Percentiles rank a stretch among this genome's conserved stretches.
Evolutionary conservation across 768 basidiomycete species (phyloP).

Genomic region (Auriculariales sp.): DNA sequence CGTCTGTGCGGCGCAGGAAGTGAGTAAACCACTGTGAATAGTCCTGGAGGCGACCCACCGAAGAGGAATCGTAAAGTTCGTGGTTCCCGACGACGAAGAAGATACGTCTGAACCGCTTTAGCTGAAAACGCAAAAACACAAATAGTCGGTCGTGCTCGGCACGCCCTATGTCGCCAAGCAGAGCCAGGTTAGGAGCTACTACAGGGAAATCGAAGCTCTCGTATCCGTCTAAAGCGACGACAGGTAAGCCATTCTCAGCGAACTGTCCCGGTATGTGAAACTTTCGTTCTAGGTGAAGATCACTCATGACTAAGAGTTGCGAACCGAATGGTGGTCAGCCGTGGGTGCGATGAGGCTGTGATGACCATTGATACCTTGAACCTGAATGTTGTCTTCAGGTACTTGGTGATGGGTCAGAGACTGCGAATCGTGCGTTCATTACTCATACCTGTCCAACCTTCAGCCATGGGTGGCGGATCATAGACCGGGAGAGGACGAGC

Average conservation of each 20-base stretch:
- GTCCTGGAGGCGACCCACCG: slow-evolving; percentile 4
- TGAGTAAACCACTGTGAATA: slow-evolving; percentile 11
- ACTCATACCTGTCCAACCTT: too few species aligned
- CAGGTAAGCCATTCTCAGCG: neutral
- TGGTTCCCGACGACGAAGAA: slow-evolving; percentile 25
- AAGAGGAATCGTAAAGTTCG: slow-evolving; percentile 9
- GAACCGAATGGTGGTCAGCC: too few species aligned
- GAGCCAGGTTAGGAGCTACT: slow-evolving; percentile 16
- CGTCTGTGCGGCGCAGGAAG: neutral
- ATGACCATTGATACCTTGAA: too few species aligned
- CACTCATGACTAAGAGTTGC: slow-evolving; percentile 16
- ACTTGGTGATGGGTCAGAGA: too few species aligned
- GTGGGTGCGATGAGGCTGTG: too few species aligned
- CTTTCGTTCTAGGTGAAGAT: slow-evolving; percentile 17
- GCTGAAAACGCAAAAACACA: slow-evolving; percentile 17
- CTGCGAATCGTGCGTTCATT: too few species aligned
- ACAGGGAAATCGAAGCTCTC: slow-evolving; percentile 16
- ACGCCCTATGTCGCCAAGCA: slow-evolving; percentile 24
- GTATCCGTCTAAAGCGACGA: slow-evolving; percentile 2
- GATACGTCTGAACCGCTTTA: slow-evolving; percentile 17
- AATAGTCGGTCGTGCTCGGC: slow-evolving; percentile 18
- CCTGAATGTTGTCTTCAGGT: too few species aligned
- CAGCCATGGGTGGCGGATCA: too few species aligned
- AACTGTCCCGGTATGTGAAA: neutral
- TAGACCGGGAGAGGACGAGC: too few species aligned